A percentile compares a stretch with the other conserved stretches of the same genome.
phyloP scores from a whole-genome alignment of 495 filamentous ascomycete species.

The Penicillium argentinense region DNA sequence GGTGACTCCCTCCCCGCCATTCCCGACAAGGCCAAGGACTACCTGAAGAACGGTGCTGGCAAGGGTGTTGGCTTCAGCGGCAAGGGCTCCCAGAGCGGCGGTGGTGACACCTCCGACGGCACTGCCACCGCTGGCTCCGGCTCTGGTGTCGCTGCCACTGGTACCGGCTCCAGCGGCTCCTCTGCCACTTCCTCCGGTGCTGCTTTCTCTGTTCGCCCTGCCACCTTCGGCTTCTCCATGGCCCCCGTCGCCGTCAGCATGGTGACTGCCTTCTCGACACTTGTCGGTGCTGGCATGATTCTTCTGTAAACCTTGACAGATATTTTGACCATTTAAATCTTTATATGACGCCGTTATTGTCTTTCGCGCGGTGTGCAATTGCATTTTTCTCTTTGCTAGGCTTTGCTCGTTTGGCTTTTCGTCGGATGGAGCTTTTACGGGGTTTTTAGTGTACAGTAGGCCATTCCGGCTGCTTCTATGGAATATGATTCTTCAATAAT shows the following conservation, averaged over 20 bases:
- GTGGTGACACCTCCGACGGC: constrained; percentile 62
- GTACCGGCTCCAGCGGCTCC: constrained; percentile 19
- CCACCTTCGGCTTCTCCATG: constrained; percentile 47
- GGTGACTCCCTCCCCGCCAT: constrained; percentile 70
- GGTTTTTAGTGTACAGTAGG: constrained; percentile 18
- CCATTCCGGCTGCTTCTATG: constrained; percentile 11
- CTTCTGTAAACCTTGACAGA: constrained; percentile 31
- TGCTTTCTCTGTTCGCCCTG: constrained; percentile 39
- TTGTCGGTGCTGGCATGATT: constrained; percentile 63
- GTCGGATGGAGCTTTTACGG: constrained; percentile 4
- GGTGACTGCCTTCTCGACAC: constrained; percentile 55
- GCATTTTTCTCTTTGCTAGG: constrained; percentile 15
- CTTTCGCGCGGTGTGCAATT: constrained; percentile 13
- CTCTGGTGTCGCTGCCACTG: constrained; percentile 25
- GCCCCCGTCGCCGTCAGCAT: constrained; percentile 54
- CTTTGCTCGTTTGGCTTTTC: not conserved
- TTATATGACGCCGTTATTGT: not conserved
- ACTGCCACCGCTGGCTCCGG: constrained; percentile 60
- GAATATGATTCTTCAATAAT: constrained; percentile 1
- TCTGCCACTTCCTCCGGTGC: constrained; percentile 38
- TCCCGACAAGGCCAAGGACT: constrained; percentile 64
- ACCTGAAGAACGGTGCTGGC: constrained; percentile 73
- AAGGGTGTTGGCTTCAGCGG: constrained; percentile 69
- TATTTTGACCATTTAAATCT: constrained; percentile 7
- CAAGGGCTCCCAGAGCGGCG: constrained; percentile 68